Conservation (phyloP, 1,284 basidiomycete species). For the Calocybe gambosa region DNA sequence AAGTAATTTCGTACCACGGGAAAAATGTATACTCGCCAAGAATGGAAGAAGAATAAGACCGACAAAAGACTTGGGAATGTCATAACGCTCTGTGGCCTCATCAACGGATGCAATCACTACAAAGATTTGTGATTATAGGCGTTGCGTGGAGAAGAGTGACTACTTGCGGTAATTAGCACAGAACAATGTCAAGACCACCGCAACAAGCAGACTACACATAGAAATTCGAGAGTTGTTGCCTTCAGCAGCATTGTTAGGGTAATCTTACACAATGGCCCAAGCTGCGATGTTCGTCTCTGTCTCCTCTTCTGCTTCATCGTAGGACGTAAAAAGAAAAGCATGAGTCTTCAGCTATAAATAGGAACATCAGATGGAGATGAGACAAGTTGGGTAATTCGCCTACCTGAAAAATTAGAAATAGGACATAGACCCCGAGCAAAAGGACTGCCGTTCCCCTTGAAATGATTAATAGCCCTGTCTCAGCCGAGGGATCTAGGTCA, state of each 20-base stretch:
- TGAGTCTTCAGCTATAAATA: conserved; percentile 45
- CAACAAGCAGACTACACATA: conserved; percentile 43
- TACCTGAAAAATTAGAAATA: conserved; percentile 77
- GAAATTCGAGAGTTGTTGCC: neutral
- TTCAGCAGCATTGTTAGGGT: neutral
- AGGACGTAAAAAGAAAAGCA: conserved; percentile 32
- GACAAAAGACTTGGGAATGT: conserved; percentile 80
- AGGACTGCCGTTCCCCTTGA: conserved; percentile 83
- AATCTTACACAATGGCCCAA: conserved; percentile 34
- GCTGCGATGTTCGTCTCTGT: conserved; percentile 18
- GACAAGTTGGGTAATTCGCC: conserved; percentile 13
- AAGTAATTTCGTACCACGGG: neutral
- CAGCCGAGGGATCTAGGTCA: conserved; percentile 22
- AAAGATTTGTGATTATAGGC: neutral
- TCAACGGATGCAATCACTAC: conserved; percentile 86
- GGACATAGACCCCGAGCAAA: conserved; percentile 76
- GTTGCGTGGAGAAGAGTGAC: neutral
- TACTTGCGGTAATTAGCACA: conserved; percentile 73
- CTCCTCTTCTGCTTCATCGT: conserved; percentile 33
- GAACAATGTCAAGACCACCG: conserved; percentile 81
- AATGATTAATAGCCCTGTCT: conserved; percentile 64
- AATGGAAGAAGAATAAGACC: conserved; percentile 71
- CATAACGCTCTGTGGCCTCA: conserved; percentile 75
- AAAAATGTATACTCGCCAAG: conserved; percentile 40
- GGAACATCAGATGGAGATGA: conserved; percentile 6